Conservation (phyloP, 2,329 filamentous ascomycete species). For the Aspergillus jensenii region DNA sequence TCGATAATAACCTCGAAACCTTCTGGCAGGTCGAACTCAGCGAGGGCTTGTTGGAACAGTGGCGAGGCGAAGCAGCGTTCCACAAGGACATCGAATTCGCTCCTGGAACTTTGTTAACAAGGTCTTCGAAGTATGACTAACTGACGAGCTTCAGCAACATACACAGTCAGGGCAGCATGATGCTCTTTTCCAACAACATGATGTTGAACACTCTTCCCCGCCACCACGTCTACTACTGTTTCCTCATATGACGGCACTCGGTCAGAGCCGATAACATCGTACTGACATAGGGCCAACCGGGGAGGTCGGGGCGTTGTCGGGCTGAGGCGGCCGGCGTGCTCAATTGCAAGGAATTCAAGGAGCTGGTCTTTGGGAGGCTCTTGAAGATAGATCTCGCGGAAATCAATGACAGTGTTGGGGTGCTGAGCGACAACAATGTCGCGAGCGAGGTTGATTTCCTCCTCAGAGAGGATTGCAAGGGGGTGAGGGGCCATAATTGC, state of each 20-base stretch:
- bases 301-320: constrained; percentile 46
- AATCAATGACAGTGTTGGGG: constrained; percentile 37
- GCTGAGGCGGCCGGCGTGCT: constrained; percentile 46
- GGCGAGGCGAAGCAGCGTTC: constrained; percentile 54
- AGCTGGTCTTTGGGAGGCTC: constrained; percentile 53
- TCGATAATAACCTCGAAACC: constrained; percentile 58
- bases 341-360: constrained; percentile 48
- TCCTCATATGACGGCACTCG: constrained; percentile 57
- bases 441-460: constrained; percentile 36
- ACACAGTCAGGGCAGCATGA: constrained; percentile 51
- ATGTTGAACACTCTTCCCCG: constrained; percentile 43
- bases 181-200: constrained; percentile 49
- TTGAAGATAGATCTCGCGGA: constrained; percentile 52
- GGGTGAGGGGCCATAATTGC: constrained; percentile 31
- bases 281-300: constrained; percentile 54
- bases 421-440: constrained; percentile 31
- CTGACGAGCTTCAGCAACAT: constrained; percentile 9
- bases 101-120: constrained; percentile 24
- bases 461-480: constrained; percentile 33
- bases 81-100: constrained; percentile 49
- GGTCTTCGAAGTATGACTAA: background rate
- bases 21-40: constrained; percentile 54
- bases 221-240: constrained; percentile 51
- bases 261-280: constrained; percentile 55
- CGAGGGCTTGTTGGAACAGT: constrained; percentile 52